Base-by-base conservation (phyloP, 1,284 basidiomycete species). In the Takashimella tepidaria region DNA sequence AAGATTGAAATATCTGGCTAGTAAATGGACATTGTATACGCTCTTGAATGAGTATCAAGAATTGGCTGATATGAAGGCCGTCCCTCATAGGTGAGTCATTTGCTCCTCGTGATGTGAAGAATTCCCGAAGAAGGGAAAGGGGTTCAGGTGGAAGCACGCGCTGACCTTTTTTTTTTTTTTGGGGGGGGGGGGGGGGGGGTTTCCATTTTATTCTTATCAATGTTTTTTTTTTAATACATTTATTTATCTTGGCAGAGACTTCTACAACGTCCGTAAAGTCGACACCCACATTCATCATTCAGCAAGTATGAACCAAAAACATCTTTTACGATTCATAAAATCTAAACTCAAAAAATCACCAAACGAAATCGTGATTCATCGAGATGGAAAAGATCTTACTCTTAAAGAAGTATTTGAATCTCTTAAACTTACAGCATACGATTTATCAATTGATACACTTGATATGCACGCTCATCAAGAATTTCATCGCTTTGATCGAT, bases 281-380 rank as follows among this genome's bases (percentile, higher is more conserved):
- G 95, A 98, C 72, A 99, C 96, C 8, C 95, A 98, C 76, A 90
- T 99, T 20, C 96, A 99, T 69, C 92, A 98, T 75, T 96, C 92
- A 10, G 96, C 93, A 51, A 88, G 89, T 73, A 98, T 98, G 95
- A 99, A 99, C 74, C 96, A 99, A 74, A 99, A 99, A 77, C 96
- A 99, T 77, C 78, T 98, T n/a, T 79, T 99, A 22, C 92, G 96
- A 4, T 98, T 98, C 78, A 98, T 99, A 80, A 99, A 99, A 75
- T 85, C 87, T 44, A 98, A 98, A 76, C 77, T 83, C 74, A 81
- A 79, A 70, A 76, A 76, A 41, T 72, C 71, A 40, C 79, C 81
- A 4, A 73, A 82, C 58, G 96, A 99, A 70, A 83, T 92, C 24
- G 96, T 99, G 46, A 98, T 97, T 55, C 89, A 89, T 77, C 87